Conservation (phyloP, 495 filamentous ascomycete genomes). For the Saxispiralis lemnorum region DNA sequence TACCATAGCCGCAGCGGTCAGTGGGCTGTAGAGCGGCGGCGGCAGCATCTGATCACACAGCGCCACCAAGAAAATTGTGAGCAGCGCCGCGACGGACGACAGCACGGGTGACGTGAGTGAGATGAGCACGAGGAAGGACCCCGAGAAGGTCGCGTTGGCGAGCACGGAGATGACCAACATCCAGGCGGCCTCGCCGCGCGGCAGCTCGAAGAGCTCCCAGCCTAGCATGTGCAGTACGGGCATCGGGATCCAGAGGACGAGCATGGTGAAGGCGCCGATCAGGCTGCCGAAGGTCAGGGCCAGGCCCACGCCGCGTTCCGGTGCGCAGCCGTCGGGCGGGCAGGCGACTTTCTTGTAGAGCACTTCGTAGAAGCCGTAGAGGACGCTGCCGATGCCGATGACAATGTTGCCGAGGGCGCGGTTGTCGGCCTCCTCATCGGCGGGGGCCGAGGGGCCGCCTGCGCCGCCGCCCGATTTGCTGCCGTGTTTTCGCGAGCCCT, state of each 20-base stretch:
- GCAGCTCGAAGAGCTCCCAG: slow-evolving; percentile 65
- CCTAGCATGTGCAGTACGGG: slow-evolving; percentile 65
- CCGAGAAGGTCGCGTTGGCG: slow-evolving; percentile 79
- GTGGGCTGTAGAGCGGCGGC: slow-evolving; percentile 39
- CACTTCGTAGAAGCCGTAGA: slow-evolving; percentile 95
- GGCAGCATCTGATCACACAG: slow-evolving; percentile 75
- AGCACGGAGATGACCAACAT: slow-evolving; percentile 64
- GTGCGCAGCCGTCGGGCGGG: slow-evolving; percentile 70
- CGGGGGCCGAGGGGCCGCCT: slow-evolving; percentile 25
- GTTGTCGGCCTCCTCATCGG: slow-evolving; percentile 34
- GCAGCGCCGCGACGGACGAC: slow-evolving; percentile 72
- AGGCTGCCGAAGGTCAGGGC: slow-evolving; percentile 78
- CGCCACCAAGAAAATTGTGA: slow-evolving; percentile 93
- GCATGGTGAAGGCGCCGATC: slow-evolving; percentile 68
- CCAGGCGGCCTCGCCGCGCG: slow-evolving; percentile 55
- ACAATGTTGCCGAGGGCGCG: slow-evolving; percentile 70
- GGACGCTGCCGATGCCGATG: slow-evolving; percentile 79
- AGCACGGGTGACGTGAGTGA: slow-evolving; percentile 82
- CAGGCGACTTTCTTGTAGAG: slow-evolving; percentile 85
- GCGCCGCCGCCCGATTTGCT: slow-evolving; percentile 33
- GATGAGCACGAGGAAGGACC: slow-evolving; percentile 85
- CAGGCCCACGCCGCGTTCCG: slow-evolving; percentile 73
- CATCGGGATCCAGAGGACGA: slow-evolving; percentile 80
- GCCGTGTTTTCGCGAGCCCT: slow-evolving; percentile 29
- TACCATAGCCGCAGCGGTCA: slow-evolving; percentile 53